Conservation (phyloP, 257 asterid genomes). For the Salvia rosmarinus region DNA sequence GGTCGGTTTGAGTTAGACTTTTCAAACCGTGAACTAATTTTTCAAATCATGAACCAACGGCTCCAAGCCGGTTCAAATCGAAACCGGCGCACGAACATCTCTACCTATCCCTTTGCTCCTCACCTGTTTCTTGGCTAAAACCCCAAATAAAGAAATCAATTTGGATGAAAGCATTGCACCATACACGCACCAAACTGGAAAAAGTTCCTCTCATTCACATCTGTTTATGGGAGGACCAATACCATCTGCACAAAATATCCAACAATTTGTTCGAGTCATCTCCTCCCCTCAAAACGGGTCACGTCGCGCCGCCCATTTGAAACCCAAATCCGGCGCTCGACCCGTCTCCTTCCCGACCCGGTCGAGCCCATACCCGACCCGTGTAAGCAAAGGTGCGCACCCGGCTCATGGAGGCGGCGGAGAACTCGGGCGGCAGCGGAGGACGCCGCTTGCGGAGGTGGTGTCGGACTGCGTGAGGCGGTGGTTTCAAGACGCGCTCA, state of each 20-base stretch:
- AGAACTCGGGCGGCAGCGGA: slow-evolving; percentile 54
- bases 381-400: slow-evolving; percentile 28
- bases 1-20: no score
- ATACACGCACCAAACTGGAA: not conserved
- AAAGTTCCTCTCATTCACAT: not conserved
- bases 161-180: slow-evolving; percentile 26
- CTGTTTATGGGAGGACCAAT: slow-evolving; percentile 75
- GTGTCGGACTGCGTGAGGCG: slow-evolving; percentile 84
- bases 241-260: slow-evolving; percentile 54
- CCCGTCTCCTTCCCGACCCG: slow-evolving; percentile 44
- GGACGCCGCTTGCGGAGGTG: slow-evolving; percentile 75
- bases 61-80: no score
- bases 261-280: slow-evolving; percentile 59
- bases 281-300: slow-evolving; percentile 47
- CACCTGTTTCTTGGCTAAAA: slow-evolving; percentile 15
- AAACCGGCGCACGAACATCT: no score
- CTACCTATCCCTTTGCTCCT: no score
- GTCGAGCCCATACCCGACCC: slow-evolving; percentile 35
- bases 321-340: slow-evolving; percentile 45
- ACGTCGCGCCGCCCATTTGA: slow-evolving; percentile 53
- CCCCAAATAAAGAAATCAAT: slow-evolving; percentile 27
- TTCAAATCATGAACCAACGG: no score
- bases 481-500: slow-evolving; percentile 90
- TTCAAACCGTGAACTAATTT: no score
- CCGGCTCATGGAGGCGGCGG: slow-evolving; percentile 61